Conservation (phyloP, 495 filamentous ascomycete species). For the Xylona heveae region DNA sequence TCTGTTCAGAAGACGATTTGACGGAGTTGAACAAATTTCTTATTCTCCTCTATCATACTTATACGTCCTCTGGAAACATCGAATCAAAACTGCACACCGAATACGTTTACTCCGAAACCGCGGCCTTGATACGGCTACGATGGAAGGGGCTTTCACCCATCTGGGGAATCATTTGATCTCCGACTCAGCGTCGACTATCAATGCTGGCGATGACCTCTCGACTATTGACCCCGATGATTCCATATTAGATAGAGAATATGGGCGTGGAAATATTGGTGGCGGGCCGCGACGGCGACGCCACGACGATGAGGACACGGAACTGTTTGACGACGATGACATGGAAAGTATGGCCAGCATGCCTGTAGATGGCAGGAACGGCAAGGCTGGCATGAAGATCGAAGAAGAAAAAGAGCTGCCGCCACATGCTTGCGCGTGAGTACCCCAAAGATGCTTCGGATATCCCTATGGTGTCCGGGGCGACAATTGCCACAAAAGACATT, state of each 20-base stretch:
- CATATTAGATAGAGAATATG: slow-evolving; percentile 44
- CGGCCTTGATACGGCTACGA: too few relatives aligned
- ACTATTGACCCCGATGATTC: slow-evolving; percentile 57
- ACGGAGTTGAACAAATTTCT: too few relatives aligned
- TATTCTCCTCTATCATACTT: too few relatives aligned
- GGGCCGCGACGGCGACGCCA: slow-evolving; percentile 47
- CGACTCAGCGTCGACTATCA: slow-evolving; percentile 50
- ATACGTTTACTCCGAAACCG: too few relatives aligned
- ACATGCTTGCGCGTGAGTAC: slow-evolving; percentile 87
- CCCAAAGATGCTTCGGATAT: not conserved
- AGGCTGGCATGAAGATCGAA: slow-evolving; percentile 40
- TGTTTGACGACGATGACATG: slow-evolving; percentile 73
- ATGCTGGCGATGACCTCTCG: slow-evolving; percentile 46
- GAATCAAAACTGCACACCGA: too few relatives aligned
- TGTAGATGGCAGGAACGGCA: slow-evolving; percentile 48
- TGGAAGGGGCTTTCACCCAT: slow-evolving; percentile 76
- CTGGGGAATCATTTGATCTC: slow-evolving; percentile 64
- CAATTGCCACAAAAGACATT: not conserved
- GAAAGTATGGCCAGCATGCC: slow-evolving; percentile 81
- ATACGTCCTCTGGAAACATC: too few relatives aligned
- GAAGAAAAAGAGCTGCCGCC: slow-evolving; percentile 85
- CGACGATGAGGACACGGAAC: slow-evolving; percentile 61
- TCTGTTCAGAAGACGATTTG: too few relatives aligned
- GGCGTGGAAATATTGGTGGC: slow-evolving; percentile 32
- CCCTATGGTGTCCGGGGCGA: not conserved